Evolutionary conservation across 202 grass and related monocot species (phyloP), one percentile per base, ranked within the genome.

Genomic region (Hordeum pubiflorum): DNA sequence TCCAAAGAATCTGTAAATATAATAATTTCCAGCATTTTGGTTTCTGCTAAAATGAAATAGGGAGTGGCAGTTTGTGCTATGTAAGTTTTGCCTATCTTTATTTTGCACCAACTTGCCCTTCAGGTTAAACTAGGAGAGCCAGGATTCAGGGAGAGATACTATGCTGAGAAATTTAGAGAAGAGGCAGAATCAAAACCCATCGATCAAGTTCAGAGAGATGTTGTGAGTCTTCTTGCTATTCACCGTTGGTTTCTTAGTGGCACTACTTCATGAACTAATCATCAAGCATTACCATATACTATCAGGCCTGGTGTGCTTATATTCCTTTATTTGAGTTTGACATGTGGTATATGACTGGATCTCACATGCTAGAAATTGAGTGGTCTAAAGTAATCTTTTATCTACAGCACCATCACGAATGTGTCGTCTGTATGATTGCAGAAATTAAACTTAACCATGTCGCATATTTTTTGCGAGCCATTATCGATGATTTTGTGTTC

Each of bases 61-160:
- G 48, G 67, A 73, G 4, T 63, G 22, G 15, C 63, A 74, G 76
- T 68, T 70, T 37, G 29, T 65, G 48, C 60, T 68, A 67, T 41
- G 11, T 43, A 4, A 44, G 2, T 80, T 66, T 67, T 56, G 20
- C 27, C 12, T 40, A 46, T 74, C 21, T 82, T 31, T 79, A n/a
- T 86, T 69, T 86, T 55, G 33, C 40, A 71, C 13, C 58, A 14
- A 36, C 23, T 77, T 77, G 52, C 40, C 64, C 68, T 79, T 85
- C 88, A 98, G 95, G 84, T 98, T 58, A 94, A 98, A 84, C 88
- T 98, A 83, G 95, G 95, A 79, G 92, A 98, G 74, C 85, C 84
- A 46, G 95, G 95, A 85, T 98, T 81, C 79, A 94, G 83, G 63
- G 85, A 83, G 64, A 89, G 95, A 29, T 98, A 98, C 64, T 94